phyloP scores from a whole-genome alignment of 371 early-diverging fungal genomes.

The Apophysomyces ossiformis region DNA sequence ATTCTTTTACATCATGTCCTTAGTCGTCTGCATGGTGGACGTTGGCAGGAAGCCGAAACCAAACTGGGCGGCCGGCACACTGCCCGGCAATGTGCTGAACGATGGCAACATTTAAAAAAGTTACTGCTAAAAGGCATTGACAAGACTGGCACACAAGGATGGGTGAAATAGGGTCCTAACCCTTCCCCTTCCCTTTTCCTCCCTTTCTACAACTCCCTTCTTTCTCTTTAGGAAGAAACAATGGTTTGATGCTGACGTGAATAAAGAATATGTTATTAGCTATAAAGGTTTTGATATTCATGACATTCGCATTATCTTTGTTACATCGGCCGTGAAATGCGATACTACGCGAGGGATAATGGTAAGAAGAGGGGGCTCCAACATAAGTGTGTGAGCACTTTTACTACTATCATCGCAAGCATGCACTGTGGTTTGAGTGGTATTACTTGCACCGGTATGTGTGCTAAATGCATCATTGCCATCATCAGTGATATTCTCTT shows the following conservation, averaged over 20 bases:
- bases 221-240: too few relatives aligned
- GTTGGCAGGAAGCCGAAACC: conserved; percentile 15
- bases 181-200: neutral
- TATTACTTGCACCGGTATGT: neutral
- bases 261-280: neutral
- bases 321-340: conserved; percentile 13
- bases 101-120: conserved; percentile 17
- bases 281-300: neutral
- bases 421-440: neutral
- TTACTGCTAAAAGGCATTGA: conserved; percentile 13
- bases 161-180: conserved; percentile 1
- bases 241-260: neutral
- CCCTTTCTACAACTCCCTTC: neutral
- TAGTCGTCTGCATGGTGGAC: conserved; percentile 11
- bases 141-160: conserved; percentile 7
- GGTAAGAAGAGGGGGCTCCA: conserved; percentile 13
- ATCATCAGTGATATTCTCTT: neutral
- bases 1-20: conserved; percentile 14
- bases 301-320: conserved; percentile 16
- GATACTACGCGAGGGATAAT: conserved; percentile 18
- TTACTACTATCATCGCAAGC: conserved; percentile 13
- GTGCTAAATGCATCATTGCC: neutral
- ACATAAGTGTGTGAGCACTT: neutral
- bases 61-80: conserved; percentile 15
- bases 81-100: conserved; percentile 17